A percentile compares a stretch with the other conserved stretches of the same genome.
These are phyloP conservation scores for Hanseniaspora clermontiae DNA, from an alignment of 805 yeast species.

Conservation along the genomic window DNA sequence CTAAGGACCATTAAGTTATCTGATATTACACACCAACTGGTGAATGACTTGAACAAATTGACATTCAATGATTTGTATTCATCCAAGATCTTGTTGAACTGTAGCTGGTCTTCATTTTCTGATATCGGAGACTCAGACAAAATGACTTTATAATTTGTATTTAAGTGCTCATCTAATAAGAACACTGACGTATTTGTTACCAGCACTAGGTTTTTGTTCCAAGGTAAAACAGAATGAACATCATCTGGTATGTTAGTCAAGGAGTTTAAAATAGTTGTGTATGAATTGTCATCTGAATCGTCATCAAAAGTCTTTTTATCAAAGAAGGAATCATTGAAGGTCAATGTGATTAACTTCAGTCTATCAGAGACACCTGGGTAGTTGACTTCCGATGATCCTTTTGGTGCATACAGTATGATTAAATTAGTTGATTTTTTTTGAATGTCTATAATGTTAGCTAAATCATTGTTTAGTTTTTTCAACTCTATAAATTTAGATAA, in stretches of 20 bases:
- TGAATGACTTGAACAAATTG: conserved; percentile 35
- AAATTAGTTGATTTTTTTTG: conserved; percentile 36
- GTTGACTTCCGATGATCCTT: conserved; percentile 51
- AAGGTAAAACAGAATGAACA: conserved; percentile 47
- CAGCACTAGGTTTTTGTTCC: conserved; percentile 50
- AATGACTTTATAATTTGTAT: conserved; percentile 42
- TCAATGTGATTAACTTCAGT: conserved; percentile 45
- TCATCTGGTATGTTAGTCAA: conserved; percentile 71
- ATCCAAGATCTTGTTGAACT: conserved; percentile 24
- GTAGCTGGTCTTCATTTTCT: conserved; percentile 10
- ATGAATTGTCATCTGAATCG: neutral
- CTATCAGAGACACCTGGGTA: conserved; percentile 59
- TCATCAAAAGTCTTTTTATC: neutral
- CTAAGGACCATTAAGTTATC: conserved; percentile 40
- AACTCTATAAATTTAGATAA: conserved; percentile 49
- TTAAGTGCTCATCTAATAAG: conserved; percentile 70
- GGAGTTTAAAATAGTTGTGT: conserved; percentile 6
- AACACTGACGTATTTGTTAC: conserved; percentile 67
- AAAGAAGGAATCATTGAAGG: neutral
- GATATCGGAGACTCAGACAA: conserved; percentile 38
- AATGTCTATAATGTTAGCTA: conserved; percentile 55
- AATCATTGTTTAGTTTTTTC: conserved; percentile 40
- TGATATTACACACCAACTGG: conserved; percentile 39
- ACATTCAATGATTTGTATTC: conserved; percentile 25
- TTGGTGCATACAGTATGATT: conserved; percentile 48